phyloP scores from a whole-genome alignment of 768 basidiomycete genomes.

The Cyclocybe aegerita region DNA sequence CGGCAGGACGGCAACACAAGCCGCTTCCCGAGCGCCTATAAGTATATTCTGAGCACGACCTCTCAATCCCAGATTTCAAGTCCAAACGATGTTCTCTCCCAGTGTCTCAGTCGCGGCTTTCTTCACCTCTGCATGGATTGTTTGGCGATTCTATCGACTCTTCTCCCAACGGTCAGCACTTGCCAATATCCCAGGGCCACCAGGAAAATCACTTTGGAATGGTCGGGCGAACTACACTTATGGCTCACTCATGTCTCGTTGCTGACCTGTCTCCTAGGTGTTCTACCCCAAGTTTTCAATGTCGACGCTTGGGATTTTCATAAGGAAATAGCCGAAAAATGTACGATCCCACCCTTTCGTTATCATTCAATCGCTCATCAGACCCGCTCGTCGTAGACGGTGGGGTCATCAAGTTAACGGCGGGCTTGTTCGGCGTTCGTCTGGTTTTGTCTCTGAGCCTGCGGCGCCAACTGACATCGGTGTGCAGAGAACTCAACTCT shows the following conservation, averaged over 20 bases:
- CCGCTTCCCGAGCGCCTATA: too few species aligned
- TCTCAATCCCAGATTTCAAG: too few species aligned
- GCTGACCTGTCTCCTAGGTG: conserved; percentile 24
- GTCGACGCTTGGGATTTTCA: conserved; percentile 37
- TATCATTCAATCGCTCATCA: not conserved
- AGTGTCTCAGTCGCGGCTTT: conserved; percentile 2
- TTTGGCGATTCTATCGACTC: conserved; percentile 19
- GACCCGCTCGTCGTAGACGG: conserved; percentile 20
- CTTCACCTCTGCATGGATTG: conserved; percentile 13
- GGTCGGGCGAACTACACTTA: conserved; percentile 22
- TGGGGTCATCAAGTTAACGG: conserved; percentile 30
- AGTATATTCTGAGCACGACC: too few species aligned
- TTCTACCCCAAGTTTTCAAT: conserved; percentile 31
- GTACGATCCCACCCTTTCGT: conserved; percentile 14
- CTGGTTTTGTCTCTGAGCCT: not conserved
- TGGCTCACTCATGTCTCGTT: not conserved
- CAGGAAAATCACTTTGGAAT: conserved; percentile 27
- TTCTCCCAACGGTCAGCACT: conserved; percentile 21
- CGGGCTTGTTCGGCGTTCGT: conserved; percentile 32
- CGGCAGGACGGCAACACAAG: too few species aligned
- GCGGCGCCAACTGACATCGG: not conserved
- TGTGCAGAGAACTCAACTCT: conserved; percentile 31
- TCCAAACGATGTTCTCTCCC: not conserved
- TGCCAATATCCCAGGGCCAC: conserved; percentile 41
- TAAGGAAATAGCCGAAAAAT: conserved; percentile 29